Conservation (phyloP, 1,139 yeast genomes). For the Arxiozyma bovina region DNA sequence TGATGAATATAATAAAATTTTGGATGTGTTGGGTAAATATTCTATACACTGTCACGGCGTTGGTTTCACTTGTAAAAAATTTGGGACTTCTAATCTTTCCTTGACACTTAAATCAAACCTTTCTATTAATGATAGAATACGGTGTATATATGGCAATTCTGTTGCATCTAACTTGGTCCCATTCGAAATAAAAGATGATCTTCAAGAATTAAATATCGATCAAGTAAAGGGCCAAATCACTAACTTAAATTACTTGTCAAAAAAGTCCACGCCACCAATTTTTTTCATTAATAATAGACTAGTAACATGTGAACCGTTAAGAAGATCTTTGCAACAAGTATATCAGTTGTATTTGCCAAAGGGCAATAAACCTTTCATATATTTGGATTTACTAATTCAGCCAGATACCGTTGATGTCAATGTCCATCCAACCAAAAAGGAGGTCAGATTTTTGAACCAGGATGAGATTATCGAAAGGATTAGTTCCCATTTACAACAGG, state of each 20-base stretch:
- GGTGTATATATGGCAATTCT: slow-evolving; percentile 61
- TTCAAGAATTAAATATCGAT: slow-evolving; percentile 32
- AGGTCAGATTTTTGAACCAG: slow-evolving; percentile 77
- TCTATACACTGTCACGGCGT: slow-evolving; percentile 64
- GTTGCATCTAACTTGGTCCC: slow-evolving; percentile 60
- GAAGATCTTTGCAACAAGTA: slow-evolving; percentile 57
- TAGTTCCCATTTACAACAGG: slow-evolving; percentile 41
- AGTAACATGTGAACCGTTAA: slow-evolving; percentile 73
- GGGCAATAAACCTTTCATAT: slow-evolving; percentile 72
- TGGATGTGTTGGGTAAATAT: slow-evolving; percentile 80
- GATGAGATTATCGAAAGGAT: slow-evolving; percentile 72
- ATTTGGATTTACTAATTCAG: slow-evolving; percentile 54
- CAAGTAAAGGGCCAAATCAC: slow-evolving; percentile 55
- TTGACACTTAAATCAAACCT: slow-evolving; percentile 44
- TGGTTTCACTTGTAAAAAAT: slow-evolving; percentile 72
- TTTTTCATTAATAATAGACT: slow-evolving; percentile 80
- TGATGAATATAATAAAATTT: slow-evolving; percentile 68
- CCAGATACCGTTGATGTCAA: slow-evolving; percentile 81
- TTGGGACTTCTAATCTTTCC: slow-evolving; percentile 55
- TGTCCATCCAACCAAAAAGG: slow-evolving; percentile 92
- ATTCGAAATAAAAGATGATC: slow-evolving; percentile 35
- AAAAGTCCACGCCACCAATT: slow-evolving; percentile 54
- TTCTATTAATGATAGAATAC: slow-evolving; percentile 54
- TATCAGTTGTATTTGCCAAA: slow-evolving; percentile 67
- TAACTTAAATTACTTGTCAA: slow-evolving; percentile 62